Base-by-base conservation (phyloP, 2,329 filamentous ascomycete genomes). In the Talaromyces sp. region DNA sequence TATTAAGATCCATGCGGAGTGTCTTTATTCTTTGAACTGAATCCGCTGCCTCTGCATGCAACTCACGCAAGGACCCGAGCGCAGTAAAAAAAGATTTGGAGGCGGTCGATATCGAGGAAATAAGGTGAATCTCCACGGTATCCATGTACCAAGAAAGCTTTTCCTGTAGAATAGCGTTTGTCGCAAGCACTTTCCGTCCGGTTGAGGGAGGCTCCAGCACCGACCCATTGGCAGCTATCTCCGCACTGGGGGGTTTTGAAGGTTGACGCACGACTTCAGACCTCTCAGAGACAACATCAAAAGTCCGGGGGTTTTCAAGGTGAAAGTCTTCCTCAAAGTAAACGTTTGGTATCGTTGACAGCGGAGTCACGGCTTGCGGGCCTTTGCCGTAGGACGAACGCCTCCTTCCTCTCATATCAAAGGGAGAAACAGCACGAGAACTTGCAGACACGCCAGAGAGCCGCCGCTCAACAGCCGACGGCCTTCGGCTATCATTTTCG, bases 121-220 rank as follows among this genome's bases (percentile, higher is more conserved):
- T 97, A 8, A 99, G 81, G 72, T 99, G 95, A 58, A 99, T 91
- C 73, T 99, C 95, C 24, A 99, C 92, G 0, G 95, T 99, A 73
- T 99, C 95, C 92, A 99, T 96, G 74, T 99, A 99, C 95, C 95
- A 99, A 0, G 95, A 98, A 13, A 99, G 81, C 75, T 99, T 99
- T 75, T 99, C 95, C 73, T 99, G 95, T 38, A 99, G 75, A 61
- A 99, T 99, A 0, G 95, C 95, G 75, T 99, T 99, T 0, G 93
- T 97, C 8, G 93, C 93, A 29, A 99, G 80, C 1, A 91, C 90
- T 73, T 97, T 98, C 62, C 93, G 85, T 9, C 81, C 81, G 13
- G 77, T 75, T 19, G 76, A 73, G 50, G 78, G 72, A 8, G 89
- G 87, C 11, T 83, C 82, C 24, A 82, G 76, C 0, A 82, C 77